Evolutionary conservation across 2,329 filamentous ascomycete genomes (phyloP), one percentile per base, ranked within the genome.

Genomic region (Aspergillus ustus): DNA sequence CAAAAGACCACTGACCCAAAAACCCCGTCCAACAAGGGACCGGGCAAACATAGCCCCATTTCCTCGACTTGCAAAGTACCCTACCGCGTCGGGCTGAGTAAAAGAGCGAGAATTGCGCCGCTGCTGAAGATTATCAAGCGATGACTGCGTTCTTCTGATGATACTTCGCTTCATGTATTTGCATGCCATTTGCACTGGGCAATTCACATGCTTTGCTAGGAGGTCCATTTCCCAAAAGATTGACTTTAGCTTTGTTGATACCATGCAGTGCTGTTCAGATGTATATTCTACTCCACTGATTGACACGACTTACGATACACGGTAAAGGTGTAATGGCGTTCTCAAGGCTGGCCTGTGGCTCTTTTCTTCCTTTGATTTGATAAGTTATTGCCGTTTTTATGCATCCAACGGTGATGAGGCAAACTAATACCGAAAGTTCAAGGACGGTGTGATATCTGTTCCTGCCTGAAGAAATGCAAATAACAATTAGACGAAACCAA

Each of bases 41-140:
- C 76, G 11, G 63, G 69, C 15, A 79, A 77, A 60, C 78, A 80
- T 55, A 80, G 77, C 48, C 78, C 79, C 1, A 78, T 78, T 25
- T 70, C 72, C 31, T 72, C 70, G 48, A 76, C 73, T 49, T 73
- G 73, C 56, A 78, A 75, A 59, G 75, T 79, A 4, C 73, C 77
- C 2, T 79, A 77, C 52, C 76, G 82, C 0, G 81, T 84, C 5
- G 82, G 82, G 2, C 67, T 84, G 61, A 84, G 82, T 68, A 81
- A 80, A 55, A 74, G 73, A 59, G 80, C 80, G 22, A 72, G 79
- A 28, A 84, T 84, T 51, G 80, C 81, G 19, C 80, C 82, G 19
- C 69, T 84, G 65, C 68, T 84, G 59, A 80, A 79, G 63, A 70
- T 81, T 48, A 74, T 81, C 11, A 73, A 77, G 53, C 80, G 80